These are phyloP conservation scores for Zelonia costaricensis DNA, from an alignment of 208 protist genomes.

Conservation along the genomic window DNA sequence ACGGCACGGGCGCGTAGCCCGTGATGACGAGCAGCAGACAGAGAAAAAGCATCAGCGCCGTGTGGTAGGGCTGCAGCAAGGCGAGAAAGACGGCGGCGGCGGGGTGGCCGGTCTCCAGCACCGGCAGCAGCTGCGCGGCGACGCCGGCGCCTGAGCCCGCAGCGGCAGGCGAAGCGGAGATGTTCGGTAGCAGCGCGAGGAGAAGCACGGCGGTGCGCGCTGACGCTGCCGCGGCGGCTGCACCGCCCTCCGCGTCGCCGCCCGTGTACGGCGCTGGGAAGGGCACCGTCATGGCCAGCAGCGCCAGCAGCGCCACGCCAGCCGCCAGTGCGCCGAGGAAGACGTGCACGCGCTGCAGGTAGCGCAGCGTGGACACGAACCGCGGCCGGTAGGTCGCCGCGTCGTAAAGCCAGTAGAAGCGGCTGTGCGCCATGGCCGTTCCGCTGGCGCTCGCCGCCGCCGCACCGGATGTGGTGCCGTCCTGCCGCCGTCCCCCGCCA, in stretches of 20 bases:
- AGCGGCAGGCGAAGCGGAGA: background rate
- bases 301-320: conserved; percentile 34
- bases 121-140: conserved; percentile 17
- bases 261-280: conserved; percentile 2
- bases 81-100: conserved; percentile 22
- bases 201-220: conserved; percentile 5
- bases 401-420: conserved; percentile 26
- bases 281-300: conserved; percentile 33
- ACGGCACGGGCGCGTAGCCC: conserved; percentile 34
- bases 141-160: background rate
- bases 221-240: background rate
- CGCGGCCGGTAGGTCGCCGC: conserved; percentile 22
- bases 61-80: conserved; percentile 31
- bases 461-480: background rate
- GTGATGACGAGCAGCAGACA: conserved; percentile 46
- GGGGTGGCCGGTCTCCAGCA: conserved; percentile 7
- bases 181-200: conserved; percentile 4
- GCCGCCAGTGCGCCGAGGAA: conserved; percentile 34
- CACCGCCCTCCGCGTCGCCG: conserved; percentile 6
- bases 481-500: background rate
- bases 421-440: background rate
- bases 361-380: conserved; percentile 22
- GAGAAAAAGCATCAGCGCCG: conserved; percentile 43
- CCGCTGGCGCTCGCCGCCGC: background rate
- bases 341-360: conserved; percentile 35